Conservation (phyloP, 106 monocot genomes). For the Ottelia alismoides region DNA sequence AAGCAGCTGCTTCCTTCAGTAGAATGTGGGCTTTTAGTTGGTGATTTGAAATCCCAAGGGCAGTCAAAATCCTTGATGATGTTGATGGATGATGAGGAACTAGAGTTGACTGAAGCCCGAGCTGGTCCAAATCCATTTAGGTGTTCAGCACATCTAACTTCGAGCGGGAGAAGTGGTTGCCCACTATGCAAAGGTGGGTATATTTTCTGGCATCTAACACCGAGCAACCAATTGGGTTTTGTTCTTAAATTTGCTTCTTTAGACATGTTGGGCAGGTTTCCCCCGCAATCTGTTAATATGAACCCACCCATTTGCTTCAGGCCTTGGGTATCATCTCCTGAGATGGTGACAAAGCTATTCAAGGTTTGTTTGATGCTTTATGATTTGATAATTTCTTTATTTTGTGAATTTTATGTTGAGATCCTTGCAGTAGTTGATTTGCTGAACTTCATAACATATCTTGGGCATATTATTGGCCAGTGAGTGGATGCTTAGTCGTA, state of each 20-base stretch:
- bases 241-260: background rate
- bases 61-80: slow-evolving; percentile 10
- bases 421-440: too few species aligned
- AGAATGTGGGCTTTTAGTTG: slow-evolving; percentile 56
- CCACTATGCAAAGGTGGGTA: slow-evolving; percentile 91
- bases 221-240: background rate
- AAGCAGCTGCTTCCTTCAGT: slow-evolving; percentile 2
- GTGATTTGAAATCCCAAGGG: slow-evolving; percentile 12
- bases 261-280: slow-evolving; percentile 91
- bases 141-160: slow-evolving; percentile 72
- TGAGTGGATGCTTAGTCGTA: too few species aligned
- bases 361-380: slow-evolving; percentile 55
- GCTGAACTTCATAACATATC: too few species aligned
- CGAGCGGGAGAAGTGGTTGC: slow-evolving; percentile 57
- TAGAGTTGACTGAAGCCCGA: slow-evolving; percentile 70
- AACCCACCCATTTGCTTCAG: slow-evolving; percentile 50
- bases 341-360: slow-evolving; percentile 75
- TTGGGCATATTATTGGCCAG: too few species aligned
- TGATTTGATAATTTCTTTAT: too few species aligned
- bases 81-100: slow-evolving; percentile 89
- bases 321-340: slow-evolving; percentile 81
- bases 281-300: slow-evolving; percentile 75
- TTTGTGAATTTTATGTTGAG: too few species aligned
- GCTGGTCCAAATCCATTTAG: slow-evolving; percentile 47
- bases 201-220: background rate